phyloP scores from a whole-genome alignment of 768 basidiomycete genomes.

The Boletus tylopilopsis region DNA sequence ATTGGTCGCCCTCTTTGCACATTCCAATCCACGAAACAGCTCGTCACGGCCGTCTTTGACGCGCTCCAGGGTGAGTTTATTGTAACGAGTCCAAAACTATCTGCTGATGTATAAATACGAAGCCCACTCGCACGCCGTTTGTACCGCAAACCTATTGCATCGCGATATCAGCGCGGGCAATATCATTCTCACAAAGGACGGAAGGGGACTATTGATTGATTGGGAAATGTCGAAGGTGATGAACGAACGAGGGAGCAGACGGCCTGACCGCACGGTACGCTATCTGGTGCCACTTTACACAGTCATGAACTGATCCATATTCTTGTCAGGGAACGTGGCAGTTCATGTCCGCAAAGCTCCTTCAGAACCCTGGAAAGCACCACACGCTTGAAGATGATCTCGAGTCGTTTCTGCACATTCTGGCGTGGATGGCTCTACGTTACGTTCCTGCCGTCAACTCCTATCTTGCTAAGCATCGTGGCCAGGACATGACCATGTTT shows the following conservation, averaged over 20 bases:
- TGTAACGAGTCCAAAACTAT: too few relatives aligned
- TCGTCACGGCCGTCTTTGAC: background rate
- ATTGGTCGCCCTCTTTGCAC: background rate
- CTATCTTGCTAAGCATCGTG: background rate
- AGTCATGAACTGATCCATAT: too few relatives aligned
- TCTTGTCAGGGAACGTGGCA: too few relatives aligned
- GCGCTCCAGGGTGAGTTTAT: background rate
- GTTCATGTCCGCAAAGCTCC: too few relatives aligned
- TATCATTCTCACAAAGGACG: conserved; percentile 17
- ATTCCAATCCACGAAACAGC: background rate
- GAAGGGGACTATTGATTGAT: conserved; percentile 21
- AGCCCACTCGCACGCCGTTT: conserved; percentile 23
- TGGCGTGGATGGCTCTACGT: background rate
- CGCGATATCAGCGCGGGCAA: conserved; percentile 29
- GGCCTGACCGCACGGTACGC: too few relatives aligned
- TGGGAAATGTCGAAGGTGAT: conserved; percentile 20
- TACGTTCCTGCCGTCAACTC: background rate
- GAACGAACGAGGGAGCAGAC: background rate
- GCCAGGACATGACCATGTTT: background rate
- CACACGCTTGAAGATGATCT: too few relatives aligned
- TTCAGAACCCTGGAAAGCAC: too few relatives aligned
- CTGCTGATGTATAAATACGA: background rate
- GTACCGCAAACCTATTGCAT: conserved; percentile 16
- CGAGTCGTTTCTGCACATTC: conserved; percentile 28
- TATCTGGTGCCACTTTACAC: background rate